Percentiles rank a stretch among this genome's conserved stretches.
These are phyloP conservation scores for Tetrastigma voinierianum DNA, from an alignment of 164 flowering plant genomes.

Conservation along the genomic window DNA sequence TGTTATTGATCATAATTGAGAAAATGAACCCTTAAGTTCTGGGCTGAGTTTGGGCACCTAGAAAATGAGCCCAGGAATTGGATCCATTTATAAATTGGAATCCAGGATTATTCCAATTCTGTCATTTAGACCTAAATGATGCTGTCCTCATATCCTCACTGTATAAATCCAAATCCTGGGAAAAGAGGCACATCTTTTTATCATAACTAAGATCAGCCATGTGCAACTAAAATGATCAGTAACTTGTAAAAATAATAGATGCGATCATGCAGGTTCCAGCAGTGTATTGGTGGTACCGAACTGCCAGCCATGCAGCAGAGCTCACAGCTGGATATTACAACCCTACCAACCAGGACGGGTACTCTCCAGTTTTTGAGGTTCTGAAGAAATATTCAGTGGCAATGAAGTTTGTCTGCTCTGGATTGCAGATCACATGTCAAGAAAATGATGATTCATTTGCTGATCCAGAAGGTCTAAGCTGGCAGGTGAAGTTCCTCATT, in stretches of 20 bases:
- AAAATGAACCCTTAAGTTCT: too few species aligned
- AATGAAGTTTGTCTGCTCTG: conserved; percentile 54
- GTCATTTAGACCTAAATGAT: too few species aligned
- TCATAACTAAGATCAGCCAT: too few species aligned
- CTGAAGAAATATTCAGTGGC: conserved; percentile 62
- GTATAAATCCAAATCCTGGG: background rate
- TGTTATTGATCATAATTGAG: too few species aligned
- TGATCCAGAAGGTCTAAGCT: conserved; percentile 72
- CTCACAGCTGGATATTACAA: conserved; percentile 85
- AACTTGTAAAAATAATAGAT: background rate
- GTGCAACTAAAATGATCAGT: background rate
- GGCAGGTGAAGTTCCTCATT: conserved; percentile 56
- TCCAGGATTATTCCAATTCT: too few species aligned
- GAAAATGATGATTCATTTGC: conserved; percentile 55
- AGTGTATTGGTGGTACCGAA: conserved; percentile 90
- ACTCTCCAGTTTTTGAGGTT: conserved; percentile 54
- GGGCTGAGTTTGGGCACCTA: too few species aligned
- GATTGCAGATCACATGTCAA: conserved; percentile 28
- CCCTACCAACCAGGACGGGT: conserved; percentile 82
- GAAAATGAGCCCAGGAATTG: too few species aligned
- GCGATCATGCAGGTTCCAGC: conserved; percentile 69
- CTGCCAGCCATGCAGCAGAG: conserved; percentile 94
- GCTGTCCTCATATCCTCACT: background rate
- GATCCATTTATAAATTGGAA: too few species aligned
- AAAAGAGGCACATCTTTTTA: too few species aligned